phyloP scores from a whole-genome alignment of 768 basidiomycete genomes.

The Imleria badia region DNA sequence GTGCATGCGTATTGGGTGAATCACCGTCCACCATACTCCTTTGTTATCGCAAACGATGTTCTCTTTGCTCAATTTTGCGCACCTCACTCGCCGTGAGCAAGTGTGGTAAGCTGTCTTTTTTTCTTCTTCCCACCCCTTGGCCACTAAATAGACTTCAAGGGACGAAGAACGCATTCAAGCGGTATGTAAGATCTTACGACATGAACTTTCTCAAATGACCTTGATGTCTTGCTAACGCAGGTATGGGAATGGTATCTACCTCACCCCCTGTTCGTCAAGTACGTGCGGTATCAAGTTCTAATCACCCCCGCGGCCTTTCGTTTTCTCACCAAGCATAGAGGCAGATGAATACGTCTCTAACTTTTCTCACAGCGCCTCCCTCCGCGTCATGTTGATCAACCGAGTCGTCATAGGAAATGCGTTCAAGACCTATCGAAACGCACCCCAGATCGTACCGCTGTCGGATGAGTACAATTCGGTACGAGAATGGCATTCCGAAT shows the following conservation, averaged over 20 bases:
- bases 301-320: neutral
- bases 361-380: slow-evolving; percentile 6
- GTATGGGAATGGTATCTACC: slow-evolving; percentile 15
- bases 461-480: slow-evolving; percentile 7
- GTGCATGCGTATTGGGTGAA: slow-evolving; percentile 14
- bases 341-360: slow-evolving; percentile 19
- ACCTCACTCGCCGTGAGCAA: slow-evolving; percentile 14
- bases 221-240: neutral
- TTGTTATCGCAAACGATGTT: slow-evolving; percentile 7
- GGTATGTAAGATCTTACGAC: slow-evolving; percentile 1
- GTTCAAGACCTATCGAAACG: slow-evolving; percentile 9
- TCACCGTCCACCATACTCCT: slow-evolving; percentile 8
- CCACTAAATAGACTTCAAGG: slow-evolving; percentile 3
- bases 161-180: slow-evolving; percentile 17
- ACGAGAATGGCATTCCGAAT: neutral
- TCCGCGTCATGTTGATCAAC: slow-evolving; percentile 14
- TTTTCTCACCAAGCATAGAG: slow-evolving; percentile 10
- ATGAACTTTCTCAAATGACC: neutral
- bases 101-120: neutral
- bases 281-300: neutral
- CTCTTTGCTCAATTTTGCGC: slow-evolving; percentile 13
- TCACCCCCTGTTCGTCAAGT: slow-evolving; percentile 16
- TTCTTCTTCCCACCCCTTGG: neutral
- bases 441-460: slow-evolving; percentile 10
- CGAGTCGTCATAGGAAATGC: slow-evolving; percentile 7